phyloP scores from a whole-genome alignment of 805 yeast genomes.

The Wickerhamiella vanderwaltii region DNA sequence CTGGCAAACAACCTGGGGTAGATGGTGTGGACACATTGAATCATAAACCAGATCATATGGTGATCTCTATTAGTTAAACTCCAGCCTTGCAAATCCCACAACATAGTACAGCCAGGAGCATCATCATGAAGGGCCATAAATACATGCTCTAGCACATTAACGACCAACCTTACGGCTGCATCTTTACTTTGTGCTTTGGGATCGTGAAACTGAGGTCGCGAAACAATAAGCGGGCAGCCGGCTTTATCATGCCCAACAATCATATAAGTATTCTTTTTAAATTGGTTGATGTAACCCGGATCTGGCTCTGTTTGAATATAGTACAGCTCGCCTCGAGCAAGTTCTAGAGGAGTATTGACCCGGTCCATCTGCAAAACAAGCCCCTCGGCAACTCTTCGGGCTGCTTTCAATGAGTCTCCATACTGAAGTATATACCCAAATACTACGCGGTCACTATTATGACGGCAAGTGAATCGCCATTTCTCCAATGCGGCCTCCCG shows the following conservation, averaged over 20 bases:
- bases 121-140: not conserved
- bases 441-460: not conserved
- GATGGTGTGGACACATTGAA: not conserved
- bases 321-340: constrained; percentile 59
- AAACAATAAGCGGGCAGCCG: not conserved
- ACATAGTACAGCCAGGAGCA: not conserved
- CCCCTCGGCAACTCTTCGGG: not conserved
- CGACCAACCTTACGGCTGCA: not conserved
- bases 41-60: not conserved
- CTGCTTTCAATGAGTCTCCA: not conserved
- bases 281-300: not conserved
- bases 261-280: not conserved
- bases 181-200: not conserved
- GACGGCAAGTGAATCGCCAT: not conserved
- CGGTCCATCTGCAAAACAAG: not conserved
- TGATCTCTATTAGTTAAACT: not conserved
- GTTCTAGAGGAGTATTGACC: constrained; percentile 45
- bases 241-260: not conserved
- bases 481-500: not conserved
- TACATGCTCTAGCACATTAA: not conserved
- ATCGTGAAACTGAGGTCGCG: not conserved
- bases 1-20: not conserved
- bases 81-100: not conserved
- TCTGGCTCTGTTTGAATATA: constrained; percentile 27
- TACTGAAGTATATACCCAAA: constrained; percentile 3